phyloP scores from a whole-genome alignment of 257 asterid species.

The Buddleja alternifolia region DNA sequence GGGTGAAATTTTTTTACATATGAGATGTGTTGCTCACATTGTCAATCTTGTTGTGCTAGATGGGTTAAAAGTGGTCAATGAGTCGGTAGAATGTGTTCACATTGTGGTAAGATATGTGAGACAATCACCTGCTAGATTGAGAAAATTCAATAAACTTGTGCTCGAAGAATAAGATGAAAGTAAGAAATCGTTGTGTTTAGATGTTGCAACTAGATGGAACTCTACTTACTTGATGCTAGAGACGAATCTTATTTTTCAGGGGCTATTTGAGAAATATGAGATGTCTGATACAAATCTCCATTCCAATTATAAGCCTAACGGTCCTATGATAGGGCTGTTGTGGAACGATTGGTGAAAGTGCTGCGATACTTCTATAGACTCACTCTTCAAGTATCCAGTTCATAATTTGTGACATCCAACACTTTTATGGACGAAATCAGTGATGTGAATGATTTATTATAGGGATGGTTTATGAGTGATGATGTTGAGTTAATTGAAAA shows the following conservation, averaged over 20 bases:
- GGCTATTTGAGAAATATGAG: not conserved
- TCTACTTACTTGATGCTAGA: not conserved
- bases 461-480: not conserved
- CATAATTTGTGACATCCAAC: constrained; percentile 4
- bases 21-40: too few species aligned
- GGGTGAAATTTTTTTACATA: constrained; percentile 8
- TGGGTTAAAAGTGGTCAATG: not conserved
- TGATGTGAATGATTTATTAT: too few species aligned
- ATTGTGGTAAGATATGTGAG: not conserved
- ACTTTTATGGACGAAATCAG: too few species aligned
- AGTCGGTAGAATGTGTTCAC: not conserved
- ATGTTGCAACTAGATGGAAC: constrained; percentile 23
- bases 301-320: not conserved
- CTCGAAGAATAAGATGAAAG: not conserved
- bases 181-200: constrained; percentile 1
- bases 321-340: not conserved
- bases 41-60: constrained; percentile 22
- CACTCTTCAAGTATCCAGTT: not conserved
- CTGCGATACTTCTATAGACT: not conserved
- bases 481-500: not conserved
- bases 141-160: not conserved
- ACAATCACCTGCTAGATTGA: not conserved
- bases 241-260: not conserved
- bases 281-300: not conserved
- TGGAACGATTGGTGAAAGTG: not conserved